A percentile compares a stretch with the other conserved stretches of the same genome.
Conservation (phyloP, 2,329 filamentous ascomycete genomes). For the Bipolaris victoriae region DNA sequence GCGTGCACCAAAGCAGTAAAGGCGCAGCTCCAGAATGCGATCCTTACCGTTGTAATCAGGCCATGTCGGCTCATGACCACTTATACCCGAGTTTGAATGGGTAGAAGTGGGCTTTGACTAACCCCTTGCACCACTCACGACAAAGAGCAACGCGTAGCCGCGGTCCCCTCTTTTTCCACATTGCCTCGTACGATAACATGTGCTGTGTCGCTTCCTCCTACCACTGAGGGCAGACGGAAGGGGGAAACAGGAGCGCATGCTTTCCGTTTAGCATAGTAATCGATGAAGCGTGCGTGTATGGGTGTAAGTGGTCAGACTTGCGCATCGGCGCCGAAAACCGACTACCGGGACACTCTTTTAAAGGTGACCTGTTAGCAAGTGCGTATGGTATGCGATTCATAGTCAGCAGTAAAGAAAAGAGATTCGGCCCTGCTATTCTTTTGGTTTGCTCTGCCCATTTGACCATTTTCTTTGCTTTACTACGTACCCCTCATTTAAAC, state of each 20-base stretch:
- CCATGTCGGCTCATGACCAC: conserved; percentile 15
- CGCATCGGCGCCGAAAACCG: neutral
- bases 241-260: neutral
- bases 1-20: conserved; percentile 6
- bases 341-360: neutral
- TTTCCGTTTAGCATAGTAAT: neutral
- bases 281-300: neutral
- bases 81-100: conserved; percentile 8
- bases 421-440: neutral
- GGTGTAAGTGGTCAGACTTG: neutral
- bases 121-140: neutral
- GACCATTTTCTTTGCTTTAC: neutral
- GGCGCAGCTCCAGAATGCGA: neutral
- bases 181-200: conserved; percentile 1
- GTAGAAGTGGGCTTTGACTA: neutral
- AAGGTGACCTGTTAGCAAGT: no score
- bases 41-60: conserved; percentile 11
- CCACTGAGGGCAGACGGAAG: neutral
- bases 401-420: neutral
- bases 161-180: neutral
- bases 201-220: neutral
- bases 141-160: neutral
- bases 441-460: neutral
- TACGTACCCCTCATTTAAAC: neutral
- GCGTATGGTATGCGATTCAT: no score